Conservation (phyloP, 768 basidiomycete genomes). For the Strobilomyces echinocephalus region DNA sequence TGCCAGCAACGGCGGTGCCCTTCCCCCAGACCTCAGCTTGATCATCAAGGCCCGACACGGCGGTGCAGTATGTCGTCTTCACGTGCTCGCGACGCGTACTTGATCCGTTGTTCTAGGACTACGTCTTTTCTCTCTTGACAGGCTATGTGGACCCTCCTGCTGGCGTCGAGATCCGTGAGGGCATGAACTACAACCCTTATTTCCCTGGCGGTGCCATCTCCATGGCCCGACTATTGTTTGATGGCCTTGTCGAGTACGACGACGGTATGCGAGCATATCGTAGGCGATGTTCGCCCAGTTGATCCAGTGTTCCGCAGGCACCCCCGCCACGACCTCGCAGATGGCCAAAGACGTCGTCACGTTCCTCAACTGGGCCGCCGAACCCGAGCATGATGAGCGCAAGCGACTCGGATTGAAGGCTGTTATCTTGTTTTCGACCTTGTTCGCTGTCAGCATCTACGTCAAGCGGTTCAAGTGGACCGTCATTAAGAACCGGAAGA, state of each 20-base stretch:
- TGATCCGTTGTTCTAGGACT: slow-evolving; percentile 57
- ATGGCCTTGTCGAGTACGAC: slow-evolving; percentile 93
- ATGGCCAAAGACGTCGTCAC: slow-evolving; percentile 99
- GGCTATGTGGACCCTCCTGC: slow-evolving; percentile 97
- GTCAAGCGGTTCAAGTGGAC: slow-evolving; percentile 97
- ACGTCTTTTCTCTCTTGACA: slow-evolving; percentile 93
- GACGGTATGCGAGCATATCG: slow-evolving; percentile 56
- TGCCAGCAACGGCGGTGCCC: slow-evolving; percentile 88
- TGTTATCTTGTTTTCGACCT: slow-evolving; percentile 83
- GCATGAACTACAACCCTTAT: slow-evolving; percentile 98
- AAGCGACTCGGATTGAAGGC: slow-evolving; percentile 97
- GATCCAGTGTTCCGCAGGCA: slow-evolving; percentile 47
- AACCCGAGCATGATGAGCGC: slow-evolving; percentile 96
- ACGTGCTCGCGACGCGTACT: neutral
- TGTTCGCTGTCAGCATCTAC: slow-evolving; percentile 78
- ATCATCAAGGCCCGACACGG: slow-evolving; percentile 99
- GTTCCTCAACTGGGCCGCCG: slow-evolving; percentile 95
- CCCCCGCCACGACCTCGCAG: slow-evolving; percentile 94
- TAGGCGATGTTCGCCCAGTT: neutral
- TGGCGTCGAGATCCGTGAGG: slow-evolving; percentile 90
- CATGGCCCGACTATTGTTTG: slow-evolving; percentile 96
- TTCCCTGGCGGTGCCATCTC: slow-evolving; percentile 99
- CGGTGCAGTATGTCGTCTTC: slow-evolving; percentile 65
- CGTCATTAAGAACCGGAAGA: slow-evolving; percentile 89
- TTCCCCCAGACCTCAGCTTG: slow-evolving; percentile 94